Evolutionary conservation across 2,329 filamentous ascomycete species (phyloP).

Genomic region (Pseudonectria buxi): DNA sequence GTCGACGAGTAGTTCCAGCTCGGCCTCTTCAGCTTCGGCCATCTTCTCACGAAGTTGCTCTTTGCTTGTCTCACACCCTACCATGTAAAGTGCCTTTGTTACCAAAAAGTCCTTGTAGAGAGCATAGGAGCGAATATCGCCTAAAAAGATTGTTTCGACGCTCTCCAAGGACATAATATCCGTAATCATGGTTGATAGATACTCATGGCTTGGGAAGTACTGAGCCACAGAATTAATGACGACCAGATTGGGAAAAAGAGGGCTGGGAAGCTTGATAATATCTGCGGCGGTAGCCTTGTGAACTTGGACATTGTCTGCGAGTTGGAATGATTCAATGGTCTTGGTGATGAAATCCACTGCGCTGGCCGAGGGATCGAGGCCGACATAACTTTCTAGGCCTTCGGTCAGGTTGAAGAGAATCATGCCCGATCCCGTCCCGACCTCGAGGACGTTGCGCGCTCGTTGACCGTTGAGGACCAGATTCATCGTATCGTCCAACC

Average conservation of each 20-base stretch:
- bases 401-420: conserved; percentile 18
- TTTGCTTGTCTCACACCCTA: conserved; percentile 1
- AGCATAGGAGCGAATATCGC: conserved; percentile 15
- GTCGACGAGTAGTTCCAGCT: conserved; percentile 19
- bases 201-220: conserved; percentile 6
- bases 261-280: background rate
- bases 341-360: conserved; percentile 8
- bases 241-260: conserved; percentile 2
- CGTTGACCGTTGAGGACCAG: conserved; percentile 1
- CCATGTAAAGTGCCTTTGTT: conserved; percentile 5
- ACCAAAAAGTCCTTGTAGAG: conserved; percentile 9
- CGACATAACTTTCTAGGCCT: conserved; percentile 13
- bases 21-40: conserved; percentile 6
- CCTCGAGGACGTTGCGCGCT: conserved; percentile 10
- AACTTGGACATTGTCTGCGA: conserved; percentile 6
- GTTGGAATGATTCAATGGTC: background rate
- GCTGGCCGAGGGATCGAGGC: conserved; percentile 17
- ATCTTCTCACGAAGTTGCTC: conserved; percentile 4
- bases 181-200: conserved; percentile 2
- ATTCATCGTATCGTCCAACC: conserved; percentile 19
- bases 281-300: conserved; percentile 9
- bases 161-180: background rate
- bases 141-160: conserved; percentile 10
- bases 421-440: conserved; percentile 21
- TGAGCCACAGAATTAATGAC: conserved; percentile 7